Percentiles rank a stretch among this genome's conserved stretches.
phyloP scores from a whole-genome alignment of 805 yeast species.

The Candida michaelii region DNA sequence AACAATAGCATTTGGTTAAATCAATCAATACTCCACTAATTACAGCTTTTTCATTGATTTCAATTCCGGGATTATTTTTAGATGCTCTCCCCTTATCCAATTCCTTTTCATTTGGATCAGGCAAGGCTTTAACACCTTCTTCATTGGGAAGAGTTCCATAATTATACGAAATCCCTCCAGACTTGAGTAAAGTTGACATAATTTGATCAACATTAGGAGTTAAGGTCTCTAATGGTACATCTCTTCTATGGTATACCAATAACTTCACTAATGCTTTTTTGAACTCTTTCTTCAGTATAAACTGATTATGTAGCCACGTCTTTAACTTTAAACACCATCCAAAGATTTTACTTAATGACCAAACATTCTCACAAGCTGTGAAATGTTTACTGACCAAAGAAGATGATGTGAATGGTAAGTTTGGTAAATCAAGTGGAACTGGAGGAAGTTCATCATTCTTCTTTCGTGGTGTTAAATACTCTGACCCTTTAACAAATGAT shows the following conservation, averaged over 20 bases:
- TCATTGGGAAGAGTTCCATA: slow-evolving; percentile 15
- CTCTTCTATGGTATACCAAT: slow-evolving; percentile 50
- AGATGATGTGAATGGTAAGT: slow-evolving; percentile 56
- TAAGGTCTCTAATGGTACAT: slow-evolving; percentile 48
- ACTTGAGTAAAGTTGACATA: slow-evolving; percentile 39
- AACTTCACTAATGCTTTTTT: slow-evolving; percentile 52
- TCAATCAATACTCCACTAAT: slow-evolving; percentile 46
- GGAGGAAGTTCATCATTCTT: slow-evolving; percentile 38
- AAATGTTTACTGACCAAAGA: slow-evolving; percentile 50
- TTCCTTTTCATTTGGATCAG: slow-evolving; percentile 7
- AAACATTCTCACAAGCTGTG: slow-evolving; percentile 45
- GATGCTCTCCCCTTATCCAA: slow-evolving; percentile 10
- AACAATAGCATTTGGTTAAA: slow-evolving; percentile 48
- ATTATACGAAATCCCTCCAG: slow-evolving; percentile 41
- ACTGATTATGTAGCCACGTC: slow-evolving; percentile 53
- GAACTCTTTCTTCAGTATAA: slow-evolving; percentile 52
- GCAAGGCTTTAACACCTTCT: slow-evolving; percentile 14
- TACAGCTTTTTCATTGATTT: slow-evolving; percentile 18
- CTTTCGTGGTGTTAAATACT: slow-evolving; percentile 13
- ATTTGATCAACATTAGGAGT: slow-evolving; percentile 53
- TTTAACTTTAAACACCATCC: slow-evolving; percentile 53
- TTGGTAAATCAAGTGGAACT: slow-evolving; percentile 50
- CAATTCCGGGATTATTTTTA: slow-evolving; percentile 16
- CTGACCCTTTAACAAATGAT: slow-evolving; percentile 35
- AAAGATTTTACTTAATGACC: slow-evolving; percentile 49